Percentiles rank a stretch among this genome's conserved stretches.
These are phyloP conservation scores for Aspergillus aculeatus DNA, from an alignment of 2,329 filamentous ascomycete species.

Conservation along the genomic window DNA sequence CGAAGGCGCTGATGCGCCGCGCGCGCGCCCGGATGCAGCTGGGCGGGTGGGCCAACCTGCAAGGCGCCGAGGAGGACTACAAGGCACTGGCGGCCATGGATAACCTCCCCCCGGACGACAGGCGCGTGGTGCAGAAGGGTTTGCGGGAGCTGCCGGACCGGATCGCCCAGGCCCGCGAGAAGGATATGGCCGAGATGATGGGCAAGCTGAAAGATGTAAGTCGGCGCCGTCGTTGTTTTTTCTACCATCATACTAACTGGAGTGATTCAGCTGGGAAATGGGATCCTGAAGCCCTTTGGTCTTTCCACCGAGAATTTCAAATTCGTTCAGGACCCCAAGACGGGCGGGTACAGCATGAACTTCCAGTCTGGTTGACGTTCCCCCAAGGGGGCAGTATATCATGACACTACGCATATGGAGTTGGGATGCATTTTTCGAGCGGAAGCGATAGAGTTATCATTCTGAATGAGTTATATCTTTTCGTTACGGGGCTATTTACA, in stretches of 20 bases:
- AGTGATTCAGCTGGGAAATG: constrained; percentile 69
- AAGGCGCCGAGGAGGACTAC: constrained; percentile 80
- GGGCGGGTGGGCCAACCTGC: constrained; percentile 75
- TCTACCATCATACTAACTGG: constrained; percentile 7
- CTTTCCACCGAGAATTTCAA: constrained; percentile 93
- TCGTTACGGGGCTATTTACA: not conserved
- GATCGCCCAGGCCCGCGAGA: constrained; percentile 76
- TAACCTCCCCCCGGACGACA: constrained; percentile 66
- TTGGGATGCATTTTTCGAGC: not conserved
- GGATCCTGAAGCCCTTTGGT: constrained; percentile 88
- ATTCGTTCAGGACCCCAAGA: constrained; percentile 85
- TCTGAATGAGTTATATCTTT: not conserved
- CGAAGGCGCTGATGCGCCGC: constrained; percentile 78
- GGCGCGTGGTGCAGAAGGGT: constrained; percentile 65
- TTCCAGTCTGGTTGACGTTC: constrained; percentile 52
- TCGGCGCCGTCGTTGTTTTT: constrained; percentile 16
- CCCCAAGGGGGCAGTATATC: not conserved
- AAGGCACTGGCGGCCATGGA: constrained; percentile 59
- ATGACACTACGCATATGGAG: not conserved
- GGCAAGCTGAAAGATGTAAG: constrained; percentile 80
- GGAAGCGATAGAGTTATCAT: not conserved
- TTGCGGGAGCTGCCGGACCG: constrained; percentile 64
- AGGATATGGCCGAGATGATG: constrained; percentile 96
- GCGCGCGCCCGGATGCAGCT: constrained; percentile 70
- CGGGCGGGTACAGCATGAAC: constrained; percentile 91